Conservation (phyloP, 192 early-diverging fungal species). For the Obelidium mucronatum region DNA sequence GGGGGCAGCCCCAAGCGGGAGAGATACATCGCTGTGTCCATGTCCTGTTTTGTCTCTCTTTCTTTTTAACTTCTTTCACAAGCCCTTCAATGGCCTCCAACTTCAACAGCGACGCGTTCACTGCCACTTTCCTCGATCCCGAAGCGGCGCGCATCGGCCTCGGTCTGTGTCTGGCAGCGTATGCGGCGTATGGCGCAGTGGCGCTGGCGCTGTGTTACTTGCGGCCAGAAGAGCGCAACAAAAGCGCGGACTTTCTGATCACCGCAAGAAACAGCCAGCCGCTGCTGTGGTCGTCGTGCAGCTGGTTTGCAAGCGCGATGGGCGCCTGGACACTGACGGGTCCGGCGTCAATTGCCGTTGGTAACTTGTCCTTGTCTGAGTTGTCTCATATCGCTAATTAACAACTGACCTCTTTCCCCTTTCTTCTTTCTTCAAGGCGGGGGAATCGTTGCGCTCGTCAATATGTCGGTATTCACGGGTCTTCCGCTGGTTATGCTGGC, state of each 20-base stretch:
- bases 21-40: too few relatives aligned
- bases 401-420: too few relatives aligned
- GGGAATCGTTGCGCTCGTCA: conserved; percentile 53
- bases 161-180: conserved; percentile 21
- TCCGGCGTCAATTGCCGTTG: conserved; percentile 30
- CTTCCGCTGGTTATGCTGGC: conserved; percentile 52
- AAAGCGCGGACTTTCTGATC: conserved; percentile 51
- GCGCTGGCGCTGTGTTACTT: conserved; percentile 11
- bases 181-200: conserved; percentile 15
- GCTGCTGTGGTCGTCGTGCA: conserved; percentile 39
- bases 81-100: background rate
- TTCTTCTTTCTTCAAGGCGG: too few relatives aligned
- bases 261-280: conserved; percentile 52
- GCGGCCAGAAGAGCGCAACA: background rate
- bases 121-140: conserved; percentile 22
- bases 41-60: too few relatives aligned
- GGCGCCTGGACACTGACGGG: conserved; percentile 46
- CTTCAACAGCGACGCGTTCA: conserved; percentile 13
- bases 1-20: too few relatives aligned
- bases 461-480: conserved; percentile 48
- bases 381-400: too few relatives aligned
- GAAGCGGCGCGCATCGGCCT: conserved; percentile 3
- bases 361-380: too few relatives aligned
- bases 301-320: conserved; percentile 52
- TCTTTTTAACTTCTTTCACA: too few relatives aligned